Conservation (phyloP, 352 stramenopile species). For the Phytophthora palmivora region DNA sequence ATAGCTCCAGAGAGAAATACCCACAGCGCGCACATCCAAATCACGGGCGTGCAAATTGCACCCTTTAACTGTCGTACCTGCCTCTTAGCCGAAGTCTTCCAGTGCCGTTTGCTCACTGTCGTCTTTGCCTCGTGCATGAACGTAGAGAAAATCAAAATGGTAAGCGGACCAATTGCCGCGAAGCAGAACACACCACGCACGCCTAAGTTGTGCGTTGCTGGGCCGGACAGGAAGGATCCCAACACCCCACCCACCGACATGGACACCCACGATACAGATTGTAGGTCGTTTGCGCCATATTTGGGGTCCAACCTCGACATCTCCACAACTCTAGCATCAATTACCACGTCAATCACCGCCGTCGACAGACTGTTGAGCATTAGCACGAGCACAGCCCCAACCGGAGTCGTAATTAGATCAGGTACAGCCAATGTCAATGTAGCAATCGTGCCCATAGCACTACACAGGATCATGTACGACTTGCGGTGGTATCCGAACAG, state of each 20-base stretch:
- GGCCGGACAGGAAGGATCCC: conserved; percentile 93
- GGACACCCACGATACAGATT: conserved; percentile 95
- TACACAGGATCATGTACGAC: conserved; percentile 95
- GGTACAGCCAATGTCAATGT: conserved; percentile 72
- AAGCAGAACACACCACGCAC: conserved; percentile 94
- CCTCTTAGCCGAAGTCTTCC: conserved; percentile 54
- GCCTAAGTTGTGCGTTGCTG: conserved; percentile 91
- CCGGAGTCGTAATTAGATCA: conserved; percentile 58
- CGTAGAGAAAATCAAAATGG: conserved; percentile 90
- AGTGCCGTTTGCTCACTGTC: conserved; percentile 51
- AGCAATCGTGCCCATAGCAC: conserved; percentile 61
- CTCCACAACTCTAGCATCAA: conserved; percentile 96
- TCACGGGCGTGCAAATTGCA: conserved; percentile 87
- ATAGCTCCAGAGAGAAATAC: conserved; percentile 95
- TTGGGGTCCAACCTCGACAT: conserved; percentile 89
- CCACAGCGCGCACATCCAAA: conserved; percentile 97
- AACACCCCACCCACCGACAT: conserved; percentile 93
- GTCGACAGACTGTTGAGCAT: conserved; percentile 90
- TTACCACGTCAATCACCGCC: conserved; percentile 96
- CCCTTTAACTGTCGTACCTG: conserved; percentile 74
- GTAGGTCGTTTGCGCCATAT: conserved; percentile 92
- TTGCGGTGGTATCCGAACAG: conserved; percentile 95
- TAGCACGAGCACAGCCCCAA: conserved; percentile 63
- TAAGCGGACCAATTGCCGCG: conserved; percentile 88
- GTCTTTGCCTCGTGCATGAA: conserved; percentile 88